A percentile compares a stretch with the other conserved stretches of the same genome.
Conservation (phyloP, 1,139 yeast genomes). For the Yamadazyma diddensiae region DNA sequence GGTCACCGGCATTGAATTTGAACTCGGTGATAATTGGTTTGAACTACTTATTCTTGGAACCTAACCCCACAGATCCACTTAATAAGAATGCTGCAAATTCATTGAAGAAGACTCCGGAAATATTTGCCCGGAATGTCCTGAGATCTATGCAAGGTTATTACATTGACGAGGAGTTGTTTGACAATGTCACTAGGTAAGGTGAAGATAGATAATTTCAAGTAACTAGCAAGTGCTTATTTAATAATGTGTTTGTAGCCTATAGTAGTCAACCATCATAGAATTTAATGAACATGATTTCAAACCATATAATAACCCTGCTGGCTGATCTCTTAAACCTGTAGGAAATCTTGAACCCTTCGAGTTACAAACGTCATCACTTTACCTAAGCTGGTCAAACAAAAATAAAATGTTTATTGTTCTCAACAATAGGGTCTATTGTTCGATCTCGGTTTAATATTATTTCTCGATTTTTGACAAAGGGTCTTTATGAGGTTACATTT, state of each 20-base stretch:
- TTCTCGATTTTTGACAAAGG: conserved; percentile 1
- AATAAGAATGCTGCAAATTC: conserved; percentile 86
- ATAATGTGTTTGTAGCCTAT: neutral
- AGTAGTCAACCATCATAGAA: too few relatives aligned
- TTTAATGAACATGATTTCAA: neutral
- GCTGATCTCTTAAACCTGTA: neutral
- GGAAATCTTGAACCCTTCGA: neutral
- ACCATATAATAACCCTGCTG: neutral
- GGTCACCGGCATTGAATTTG: conserved; percentile 91
- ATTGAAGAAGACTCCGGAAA: conserved; percentile 53
- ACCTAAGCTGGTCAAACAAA: too few relatives aligned
- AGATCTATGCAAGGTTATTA: conserved; percentile 71
- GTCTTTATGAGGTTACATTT: neutral
- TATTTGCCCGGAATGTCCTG: conserved; percentile 58
- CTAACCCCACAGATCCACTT: conserved; percentile 88
- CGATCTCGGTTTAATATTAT: too few relatives aligned
- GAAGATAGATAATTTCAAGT: too few relatives aligned
- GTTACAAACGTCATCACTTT: too few relatives aligned
- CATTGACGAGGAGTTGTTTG: conserved; percentile 60
- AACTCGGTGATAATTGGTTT: conserved; percentile 83
- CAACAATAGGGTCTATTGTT: too few relatives aligned
- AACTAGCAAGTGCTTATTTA: too few relatives aligned
- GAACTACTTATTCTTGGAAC: conserved; percentile 82
- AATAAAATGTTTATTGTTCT: too few relatives aligned
- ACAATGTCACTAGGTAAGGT: too few relatives aligned